Evolutionary conservation across 805 yeast species (phyloP).

Genomic region (Candida orba): DNA sequence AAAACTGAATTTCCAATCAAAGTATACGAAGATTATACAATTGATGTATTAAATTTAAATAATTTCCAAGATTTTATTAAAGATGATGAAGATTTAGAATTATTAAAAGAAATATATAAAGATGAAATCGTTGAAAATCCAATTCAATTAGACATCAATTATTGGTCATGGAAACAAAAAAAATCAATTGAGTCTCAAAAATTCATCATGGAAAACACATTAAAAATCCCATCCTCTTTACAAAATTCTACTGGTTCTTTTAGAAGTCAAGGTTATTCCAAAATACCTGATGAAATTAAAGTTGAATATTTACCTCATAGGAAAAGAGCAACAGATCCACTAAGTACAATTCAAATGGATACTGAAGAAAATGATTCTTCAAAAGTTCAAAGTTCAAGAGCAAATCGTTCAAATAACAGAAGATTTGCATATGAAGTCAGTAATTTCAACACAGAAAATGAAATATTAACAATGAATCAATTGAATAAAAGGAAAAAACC

Average conservation of each 20-base stretch:
- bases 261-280: constrained; percentile 64
- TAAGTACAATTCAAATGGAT: constrained; percentile 60
- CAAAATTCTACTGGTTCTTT: constrained; percentile 52
- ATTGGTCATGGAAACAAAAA: constrained; percentile 63
- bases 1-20: constrained; percentile 41
- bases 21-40: constrained; percentile 40
- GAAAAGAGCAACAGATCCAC: constrained; percentile 56
- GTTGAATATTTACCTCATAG: constrained; percentile 78
- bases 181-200: constrained; percentile 21
- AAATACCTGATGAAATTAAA: constrained; percentile 67
- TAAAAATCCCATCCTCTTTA: constrained; percentile 21
- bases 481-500: constrained; percentile 87
- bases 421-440: constrained; percentile 85
- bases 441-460: constrained; percentile 78
- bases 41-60: constrained; percentile 33
- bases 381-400: constrained; percentile 65
- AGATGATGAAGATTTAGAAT: constrained; percentile 67
- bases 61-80: constrained; percentile 47
- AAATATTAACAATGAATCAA: constrained; percentile 75
- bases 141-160: constrained; percentile 26
- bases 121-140: constrained; percentile 1
- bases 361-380: constrained; percentile 43
- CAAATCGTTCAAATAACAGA: constrained; percentile 79
- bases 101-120: constrained; percentile 40
- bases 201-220: constrained; percentile 16